phyloP scores from a whole-genome alignment of 192 early-diverging fungal genomes.

The Paraglomus occultum region DNA sequence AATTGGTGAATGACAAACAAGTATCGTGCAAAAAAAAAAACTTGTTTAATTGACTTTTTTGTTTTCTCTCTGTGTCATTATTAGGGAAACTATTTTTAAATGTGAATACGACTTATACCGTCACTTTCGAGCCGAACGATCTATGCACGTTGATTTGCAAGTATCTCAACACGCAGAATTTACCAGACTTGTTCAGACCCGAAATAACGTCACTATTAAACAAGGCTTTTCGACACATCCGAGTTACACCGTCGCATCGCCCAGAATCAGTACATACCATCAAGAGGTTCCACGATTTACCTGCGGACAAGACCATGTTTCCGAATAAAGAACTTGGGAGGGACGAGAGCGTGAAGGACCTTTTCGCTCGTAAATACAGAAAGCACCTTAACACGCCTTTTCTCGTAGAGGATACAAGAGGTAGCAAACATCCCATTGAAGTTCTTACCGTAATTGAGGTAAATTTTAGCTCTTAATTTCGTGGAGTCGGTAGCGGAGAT shows the following conservation, averaged over 20 bases:
- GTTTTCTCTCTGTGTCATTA: neutral
- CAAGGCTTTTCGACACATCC: too few species aligned
- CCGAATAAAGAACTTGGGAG: too few species aligned
- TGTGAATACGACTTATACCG: conserved; percentile 18
- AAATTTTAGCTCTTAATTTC: neutral
- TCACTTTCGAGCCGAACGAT: conserved; percentile 11
- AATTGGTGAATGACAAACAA: too few species aligned
- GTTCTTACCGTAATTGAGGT: conserved; percentile 71
- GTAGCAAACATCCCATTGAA: conserved; percentile 86
- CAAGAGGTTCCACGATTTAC: too few species aligned
- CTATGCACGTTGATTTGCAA: neutral
- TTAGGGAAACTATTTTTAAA: conserved; percentile 22
- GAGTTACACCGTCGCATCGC: too few species aligned
- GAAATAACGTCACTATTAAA: too few species aligned
- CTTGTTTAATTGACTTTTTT: neutral
- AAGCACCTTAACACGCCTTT: too few species aligned
- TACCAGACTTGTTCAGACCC: too few species aligned
- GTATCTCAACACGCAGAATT: neutral
- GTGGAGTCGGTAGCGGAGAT: neutral
- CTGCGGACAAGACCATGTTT: too few species aligned
- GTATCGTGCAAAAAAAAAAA: neutral
- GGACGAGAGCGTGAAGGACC: too few species aligned
- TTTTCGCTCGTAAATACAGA: too few species aligned
- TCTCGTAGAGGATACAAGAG: conserved; percentile 63
- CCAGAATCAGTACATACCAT: too few species aligned